Percentiles rank a stretch among this genome's conserved stretches.
phyloP scores from a whole-genome alignment of 2,329 filamentous ascomycete species.

The Talaromyces sp. region DNA sequence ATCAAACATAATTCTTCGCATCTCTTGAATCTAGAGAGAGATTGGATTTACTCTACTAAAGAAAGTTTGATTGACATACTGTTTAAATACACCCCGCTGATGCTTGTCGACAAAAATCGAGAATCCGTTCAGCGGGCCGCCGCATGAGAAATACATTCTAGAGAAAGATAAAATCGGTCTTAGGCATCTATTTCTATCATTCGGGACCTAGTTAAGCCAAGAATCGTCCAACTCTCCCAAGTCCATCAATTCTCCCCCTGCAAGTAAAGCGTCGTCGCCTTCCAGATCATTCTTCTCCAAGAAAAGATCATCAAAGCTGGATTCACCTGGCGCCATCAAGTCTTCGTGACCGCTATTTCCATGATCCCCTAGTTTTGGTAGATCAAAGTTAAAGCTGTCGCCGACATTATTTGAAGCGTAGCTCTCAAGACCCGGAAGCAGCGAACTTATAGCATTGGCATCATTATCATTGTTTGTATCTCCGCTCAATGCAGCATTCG shows the following conservation, averaged over 20 bases:
- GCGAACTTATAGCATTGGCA: constrained; percentile 25
- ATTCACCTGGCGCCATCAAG: constrained; percentile 40
- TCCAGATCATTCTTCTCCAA: constrained; percentile 40
- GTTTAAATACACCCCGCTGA: too few relatives aligned
- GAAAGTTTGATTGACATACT: too few relatives aligned
- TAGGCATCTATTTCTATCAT: too few relatives aligned
- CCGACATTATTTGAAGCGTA: constrained; percentile 32
- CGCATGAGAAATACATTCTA: background rate
- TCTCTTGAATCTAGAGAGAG: too few relatives aligned
- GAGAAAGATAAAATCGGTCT: background rate
- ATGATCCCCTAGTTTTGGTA: constrained; percentile 27
- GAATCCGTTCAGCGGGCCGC: too few relatives aligned
- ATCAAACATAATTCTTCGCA: too few relatives aligned
- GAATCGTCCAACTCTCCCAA: constrained; percentile 37
- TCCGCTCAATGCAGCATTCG: constrained; percentile 19
- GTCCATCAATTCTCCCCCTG: constrained; percentile 38
- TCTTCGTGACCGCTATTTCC: constrained; percentile 29
- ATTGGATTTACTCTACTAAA: too few relatives aligned
- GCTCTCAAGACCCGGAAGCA: constrained; percentile 32
- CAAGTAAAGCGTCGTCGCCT: constrained; percentile 35
- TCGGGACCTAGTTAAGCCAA: constrained; percentile 10
- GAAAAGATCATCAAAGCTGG: constrained; percentile 47
- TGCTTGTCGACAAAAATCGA: too few relatives aligned
- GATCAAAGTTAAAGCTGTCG: constrained; percentile 38
- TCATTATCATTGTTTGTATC: constrained; percentile 20